Conservation (phyloP, 2,329 filamentous ascomycete species). For the Nemania sp. region DNA sequence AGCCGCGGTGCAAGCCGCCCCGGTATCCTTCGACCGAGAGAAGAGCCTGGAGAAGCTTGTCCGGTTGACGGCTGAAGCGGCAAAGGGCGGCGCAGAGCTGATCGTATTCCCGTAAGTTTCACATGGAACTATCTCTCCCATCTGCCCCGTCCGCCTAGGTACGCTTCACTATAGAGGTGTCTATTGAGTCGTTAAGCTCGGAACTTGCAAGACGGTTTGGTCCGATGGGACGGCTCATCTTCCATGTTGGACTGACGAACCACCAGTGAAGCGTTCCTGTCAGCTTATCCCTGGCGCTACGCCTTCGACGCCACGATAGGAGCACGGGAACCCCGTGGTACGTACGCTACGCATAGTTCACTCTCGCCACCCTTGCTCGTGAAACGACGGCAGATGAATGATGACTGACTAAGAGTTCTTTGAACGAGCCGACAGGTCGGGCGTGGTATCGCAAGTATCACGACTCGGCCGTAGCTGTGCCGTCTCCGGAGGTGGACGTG, state of each 20-base stretch:
- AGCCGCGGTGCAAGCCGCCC: constrained; percentile 47
- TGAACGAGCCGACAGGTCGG: constrained; percentile 37
- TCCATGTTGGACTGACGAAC: too few relatives aligned
- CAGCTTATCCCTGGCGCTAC: constrained; percentile 50
- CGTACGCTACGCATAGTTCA: neutral
- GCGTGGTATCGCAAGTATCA: constrained; percentile 48
- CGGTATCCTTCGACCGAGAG: constrained; percentile 45
- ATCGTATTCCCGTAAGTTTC: constrained; percentile 47
- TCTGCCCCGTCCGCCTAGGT: neutral
- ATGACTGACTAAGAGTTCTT: neutral
- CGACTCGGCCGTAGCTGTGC: constrained; percentile 45
- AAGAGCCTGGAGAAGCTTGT: constrained; percentile 44
- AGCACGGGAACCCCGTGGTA: constrained; percentile 46
- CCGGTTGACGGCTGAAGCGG: constrained; percentile 43
- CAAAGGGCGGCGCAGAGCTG: constrained; percentile 44
- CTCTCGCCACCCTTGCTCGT: neutral
- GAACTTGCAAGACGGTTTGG: too few relatives aligned
- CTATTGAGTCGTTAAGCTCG: too few relatives aligned
- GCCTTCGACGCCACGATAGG: constrained; percentile 50
- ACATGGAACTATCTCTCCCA: neutral
- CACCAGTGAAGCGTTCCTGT: constrained; percentile 46
- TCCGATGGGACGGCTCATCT: too few relatives aligned
- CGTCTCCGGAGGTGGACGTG: constrained; percentile 44
- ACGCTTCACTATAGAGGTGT: too few relatives aligned
- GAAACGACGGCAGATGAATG: neutral